Conservation (phyloP, 139 green algal species). For the Volvox africanus region DNA sequence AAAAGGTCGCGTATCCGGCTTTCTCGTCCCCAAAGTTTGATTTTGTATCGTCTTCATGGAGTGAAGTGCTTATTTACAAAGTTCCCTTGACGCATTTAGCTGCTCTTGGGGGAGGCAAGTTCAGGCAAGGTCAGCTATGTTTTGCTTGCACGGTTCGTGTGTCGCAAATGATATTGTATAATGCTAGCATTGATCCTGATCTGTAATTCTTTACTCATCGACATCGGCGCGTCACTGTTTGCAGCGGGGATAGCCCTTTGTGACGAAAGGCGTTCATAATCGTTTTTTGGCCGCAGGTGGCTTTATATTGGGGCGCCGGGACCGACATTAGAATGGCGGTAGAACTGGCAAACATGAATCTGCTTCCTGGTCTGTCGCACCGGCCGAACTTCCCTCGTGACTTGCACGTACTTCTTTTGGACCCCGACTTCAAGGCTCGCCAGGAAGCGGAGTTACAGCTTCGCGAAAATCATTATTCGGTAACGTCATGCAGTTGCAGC, state of each 20-base stretch:
- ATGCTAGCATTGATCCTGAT: not conserved
- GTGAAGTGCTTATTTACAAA: too few relatives aligned
- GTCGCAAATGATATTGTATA: not conserved
- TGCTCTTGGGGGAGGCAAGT: too few relatives aligned
- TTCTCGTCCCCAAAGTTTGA: too few relatives aligned
- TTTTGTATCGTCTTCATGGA: too few relatives aligned
- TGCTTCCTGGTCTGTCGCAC: not conserved
- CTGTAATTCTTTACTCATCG: not conserved
- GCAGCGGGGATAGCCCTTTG: not conserved
- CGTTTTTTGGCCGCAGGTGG: not conserved
- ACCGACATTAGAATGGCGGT: constrained; percentile 21
- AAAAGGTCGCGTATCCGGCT: constrained; percentile 9
- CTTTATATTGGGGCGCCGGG: too few relatives aligned
- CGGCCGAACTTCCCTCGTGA: constrained; percentile 42
- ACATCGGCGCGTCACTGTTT: not conserved
- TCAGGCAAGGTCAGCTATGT: not conserved
- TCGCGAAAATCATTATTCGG: constrained; percentile 24
- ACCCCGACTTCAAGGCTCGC: constrained; percentile 9
- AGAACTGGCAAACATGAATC: constrained; percentile 3
- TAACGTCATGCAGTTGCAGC: constrained; percentile 28
- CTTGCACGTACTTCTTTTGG: constrained; percentile 34
- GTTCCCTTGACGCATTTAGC: too few relatives aligned
- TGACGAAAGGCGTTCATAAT: not conserved
- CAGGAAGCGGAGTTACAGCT: constrained; percentile 39
- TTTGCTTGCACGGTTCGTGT: not conserved